phyloP scores from a whole-genome alignment of 2,329 filamentous ascomycete species.

The Phialophora macrospora region DNA sequence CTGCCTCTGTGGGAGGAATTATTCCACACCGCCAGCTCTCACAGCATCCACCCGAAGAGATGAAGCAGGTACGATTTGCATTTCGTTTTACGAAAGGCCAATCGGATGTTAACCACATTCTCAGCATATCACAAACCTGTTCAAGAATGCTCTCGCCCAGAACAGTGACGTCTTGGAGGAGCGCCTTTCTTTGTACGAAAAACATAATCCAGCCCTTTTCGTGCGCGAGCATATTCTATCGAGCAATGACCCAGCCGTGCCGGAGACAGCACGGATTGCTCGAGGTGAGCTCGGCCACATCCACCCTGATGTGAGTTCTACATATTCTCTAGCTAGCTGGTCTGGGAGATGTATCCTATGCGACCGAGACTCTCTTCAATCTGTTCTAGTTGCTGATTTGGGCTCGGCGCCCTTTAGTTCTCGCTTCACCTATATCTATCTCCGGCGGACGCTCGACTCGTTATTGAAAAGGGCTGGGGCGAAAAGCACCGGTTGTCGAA shows the following conservation, averaged over 20 bases:
- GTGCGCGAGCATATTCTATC: constrained; percentile 49
- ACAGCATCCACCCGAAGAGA: constrained; percentile 62
- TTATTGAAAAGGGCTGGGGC: constrained; percentile 80
- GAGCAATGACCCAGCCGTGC: constrained; percentile 37
- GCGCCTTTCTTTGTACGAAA: constrained; percentile 21
- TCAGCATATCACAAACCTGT: constrained; percentile 20
- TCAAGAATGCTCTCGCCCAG: constrained; percentile 42
- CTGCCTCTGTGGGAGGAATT: constrained; percentile 73
- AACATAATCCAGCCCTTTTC: constrained; percentile 19
- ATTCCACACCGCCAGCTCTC: constrained; percentile 79
- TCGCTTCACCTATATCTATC: constrained; percentile 81
- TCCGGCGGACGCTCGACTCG: constrained; percentile 72
- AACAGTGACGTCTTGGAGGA: constrained; percentile 18
- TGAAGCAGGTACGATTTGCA: constrained; percentile 45
- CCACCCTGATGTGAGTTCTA: constrained; percentile 64
- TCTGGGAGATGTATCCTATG: not conserved
- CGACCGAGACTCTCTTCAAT: not conserved
- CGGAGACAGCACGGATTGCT: constrained; percentile 57
- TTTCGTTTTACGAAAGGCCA: not conserved
- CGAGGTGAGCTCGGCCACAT: constrained; percentile 81
- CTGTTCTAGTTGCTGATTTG: not conserved
- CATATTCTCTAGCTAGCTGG: not conserved
- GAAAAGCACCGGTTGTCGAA: constrained; percentile 62
- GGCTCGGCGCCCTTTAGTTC: constrained; percentile 45
- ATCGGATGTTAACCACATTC: not conserved